phyloP scores from a whole-genome alignment of 2,329 filamentous ascomycete species.

The Xylariaceae sp. region DNA sequence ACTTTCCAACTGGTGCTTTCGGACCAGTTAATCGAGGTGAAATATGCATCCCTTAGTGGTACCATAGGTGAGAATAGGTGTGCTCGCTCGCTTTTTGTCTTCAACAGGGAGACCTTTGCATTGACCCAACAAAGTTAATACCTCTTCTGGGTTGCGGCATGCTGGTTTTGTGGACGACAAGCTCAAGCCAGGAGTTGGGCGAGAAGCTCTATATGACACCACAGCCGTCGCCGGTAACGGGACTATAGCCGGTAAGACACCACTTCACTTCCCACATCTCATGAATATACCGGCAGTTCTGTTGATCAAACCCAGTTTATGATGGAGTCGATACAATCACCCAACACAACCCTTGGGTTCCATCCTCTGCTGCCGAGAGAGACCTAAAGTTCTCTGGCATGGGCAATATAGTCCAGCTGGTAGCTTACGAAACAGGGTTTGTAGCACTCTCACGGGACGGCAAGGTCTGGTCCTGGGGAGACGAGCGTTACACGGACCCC shows the following conservation, averaged over 20 bases:
- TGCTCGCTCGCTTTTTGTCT: background rate
- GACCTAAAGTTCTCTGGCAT: conserved; percentile 21
- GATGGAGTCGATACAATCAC: conserved; percentile 23
- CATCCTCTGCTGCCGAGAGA: conserved; percentile 4
- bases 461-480: conserved; percentile 50
- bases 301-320: conserved; percentile 20
- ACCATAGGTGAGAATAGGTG: conserved; percentile 40
- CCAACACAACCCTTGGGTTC: conserved; percentile 24
- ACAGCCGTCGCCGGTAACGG: conserved; percentile 34
- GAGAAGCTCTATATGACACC: conserved; percentile 21
- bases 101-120: too few relatives aligned
- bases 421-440: conserved; percentile 46
- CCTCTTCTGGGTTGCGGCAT: conserved; percentile 19
- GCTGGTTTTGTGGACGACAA: conserved; percentile 28
- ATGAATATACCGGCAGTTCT: conserved; percentile 3
- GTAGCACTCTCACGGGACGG: conserved; percentile 39
- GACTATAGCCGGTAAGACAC: conserved; percentile 26
- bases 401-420: conserved; percentile 35
- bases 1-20: conserved; percentile 40
- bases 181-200: conserved; percentile 15
- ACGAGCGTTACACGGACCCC: conserved; percentile 51
- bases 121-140: conserved; percentile 19
- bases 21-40: conserved; percentile 30
- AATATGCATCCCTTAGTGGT: conserved; percentile 32
- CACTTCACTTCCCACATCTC: too few relatives aligned